These are phyloP conservation scores for Triglochin maritima DNA, from an alignment of 106 monocot species.

Conservation along the genomic window DNA sequence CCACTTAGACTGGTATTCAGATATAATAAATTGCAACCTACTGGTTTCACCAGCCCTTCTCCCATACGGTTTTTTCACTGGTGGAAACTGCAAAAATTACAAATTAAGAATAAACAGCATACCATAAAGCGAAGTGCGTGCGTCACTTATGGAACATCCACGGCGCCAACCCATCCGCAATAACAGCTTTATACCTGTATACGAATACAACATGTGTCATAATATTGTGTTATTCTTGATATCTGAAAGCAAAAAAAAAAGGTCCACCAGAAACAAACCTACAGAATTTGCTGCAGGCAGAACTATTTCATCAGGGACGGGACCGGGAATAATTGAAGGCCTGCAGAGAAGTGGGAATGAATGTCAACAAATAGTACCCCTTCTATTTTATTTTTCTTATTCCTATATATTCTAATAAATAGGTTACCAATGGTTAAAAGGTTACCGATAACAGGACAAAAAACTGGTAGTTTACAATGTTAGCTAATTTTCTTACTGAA, in stretches of 20 bases:
- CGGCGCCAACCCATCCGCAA: slow-evolving; percentile 96
- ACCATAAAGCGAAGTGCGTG: slow-evolving; percentile 61
- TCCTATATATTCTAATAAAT: no score
- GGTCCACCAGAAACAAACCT: slow-evolving; percentile 30
- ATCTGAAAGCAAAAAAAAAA: neutral
- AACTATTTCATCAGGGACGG: slow-evolving; percentile 84
- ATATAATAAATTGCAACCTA: no score
- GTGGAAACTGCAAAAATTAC: no score
- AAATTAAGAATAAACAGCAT: slow-evolving; percentile 10
- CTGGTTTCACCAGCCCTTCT: no score
- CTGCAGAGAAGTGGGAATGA: slow-evolving; percentile 20
- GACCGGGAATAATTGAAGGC: slow-evolving; percentile 94
- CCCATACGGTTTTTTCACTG: no score
- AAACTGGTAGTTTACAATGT: no score
- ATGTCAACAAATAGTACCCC: neutral
- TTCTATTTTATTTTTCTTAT: no score
- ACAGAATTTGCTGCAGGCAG: slow-evolving; percentile 75
- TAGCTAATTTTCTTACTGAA: no score
- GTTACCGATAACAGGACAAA: no score
- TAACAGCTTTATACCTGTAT: slow-evolving; percentile 65
- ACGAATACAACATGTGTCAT: neutral
- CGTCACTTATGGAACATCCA: slow-evolving; percentile 72
- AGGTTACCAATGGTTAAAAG: no score
- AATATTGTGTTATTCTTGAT: neutral
- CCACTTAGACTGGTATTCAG: no score